Percentiles rank a stretch among this genome's conserved stretches.
These are phyloP conservation scores for Rhizopogon vesiculosus DNA, from an alignment of 768 basidiomycete species.

Conservation along the genomic window DNA sequence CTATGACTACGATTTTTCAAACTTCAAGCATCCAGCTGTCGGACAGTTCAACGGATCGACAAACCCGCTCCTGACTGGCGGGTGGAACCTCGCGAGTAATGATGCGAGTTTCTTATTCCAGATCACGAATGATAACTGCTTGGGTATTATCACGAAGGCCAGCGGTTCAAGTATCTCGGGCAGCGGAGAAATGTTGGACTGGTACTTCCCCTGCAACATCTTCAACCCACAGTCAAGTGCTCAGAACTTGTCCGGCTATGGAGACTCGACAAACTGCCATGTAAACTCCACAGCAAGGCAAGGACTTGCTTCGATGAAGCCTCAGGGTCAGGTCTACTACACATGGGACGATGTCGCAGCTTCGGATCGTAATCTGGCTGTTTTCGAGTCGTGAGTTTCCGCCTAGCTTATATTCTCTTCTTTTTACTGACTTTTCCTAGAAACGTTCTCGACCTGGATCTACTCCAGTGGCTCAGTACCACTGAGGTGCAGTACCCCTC, in stretches of 20 bases:
- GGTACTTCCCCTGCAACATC: conserved; percentile 99
- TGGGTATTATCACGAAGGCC: conserved; percentile 69
- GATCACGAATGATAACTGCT: conserved; percentile 81
- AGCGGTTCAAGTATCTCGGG: conserved; percentile 67
- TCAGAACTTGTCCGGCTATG: conserved; percentile 68
- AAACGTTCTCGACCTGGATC: conserved; percentile 79
- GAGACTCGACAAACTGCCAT: conserved; percentile 68
- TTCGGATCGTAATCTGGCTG: conserved; percentile 75
- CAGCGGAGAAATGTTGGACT: conserved; percentile 59
- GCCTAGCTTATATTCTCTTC: conserved; percentile 1
- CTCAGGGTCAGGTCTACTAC: conserved; percentile 88
- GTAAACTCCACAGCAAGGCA: conserved; percentile 46
- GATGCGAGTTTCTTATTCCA: conserved; percentile 97
- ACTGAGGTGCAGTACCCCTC: conserved; percentile 80
- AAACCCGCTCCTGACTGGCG: conserved; percentile 78
- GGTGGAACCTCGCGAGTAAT: conserved; percentile 77
- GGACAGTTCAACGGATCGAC: conserved; percentile 68
- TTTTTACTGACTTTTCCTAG: conserved; percentile 35
- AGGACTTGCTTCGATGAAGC: conserved; percentile 41
- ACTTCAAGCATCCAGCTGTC: conserved; percentile 78
- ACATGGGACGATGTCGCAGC: conserved; percentile 84
- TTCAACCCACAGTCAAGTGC: conserved; percentile 67
- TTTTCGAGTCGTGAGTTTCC: conserved; percentile 80
- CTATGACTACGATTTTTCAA: conserved; percentile 86
- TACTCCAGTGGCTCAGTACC: conserved; percentile 80